A percentile compares a stretch with the other conserved stretches of the same genome.
phyloP scores from a whole-genome alignment of 495 filamentous ascomycete genomes.

The Aspergillus nidulans region DNA sequence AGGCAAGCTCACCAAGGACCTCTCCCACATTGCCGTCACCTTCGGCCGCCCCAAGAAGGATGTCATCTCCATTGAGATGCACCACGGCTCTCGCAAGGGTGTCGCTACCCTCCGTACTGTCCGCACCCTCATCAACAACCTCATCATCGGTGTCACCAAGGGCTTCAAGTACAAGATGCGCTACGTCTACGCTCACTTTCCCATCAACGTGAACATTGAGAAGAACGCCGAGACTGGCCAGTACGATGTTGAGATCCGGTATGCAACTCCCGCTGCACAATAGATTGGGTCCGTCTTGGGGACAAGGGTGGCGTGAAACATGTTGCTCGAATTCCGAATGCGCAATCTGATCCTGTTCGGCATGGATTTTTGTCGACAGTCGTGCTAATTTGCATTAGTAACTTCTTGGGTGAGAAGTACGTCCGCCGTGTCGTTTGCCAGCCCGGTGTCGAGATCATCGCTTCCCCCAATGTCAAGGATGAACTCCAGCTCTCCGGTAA shows the following conservation, averaged over 20 bases:
- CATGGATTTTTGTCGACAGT: not conserved
- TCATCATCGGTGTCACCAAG: slow-evolving; percentile 96
- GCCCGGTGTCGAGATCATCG: slow-evolving; percentile 81
- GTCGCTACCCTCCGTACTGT: slow-evolving; percentile 97
- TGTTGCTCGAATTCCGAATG: not conserved
- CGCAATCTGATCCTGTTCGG: not conserved
- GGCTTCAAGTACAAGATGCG: slow-evolving; percentile 99
- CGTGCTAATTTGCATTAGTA: slow-evolving; percentile 50
- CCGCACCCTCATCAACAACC: slow-evolving; percentile 93
- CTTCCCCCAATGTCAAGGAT: slow-evolving; percentile 91
- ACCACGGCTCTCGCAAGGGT: slow-evolving; percentile 96
- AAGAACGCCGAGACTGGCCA: slow-evolving; percentile 88
- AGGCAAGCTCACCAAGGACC: slow-evolving; percentile 94
- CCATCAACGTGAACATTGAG: slow-evolving; percentile 99
- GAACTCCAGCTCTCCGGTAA: slow-evolving; percentile 91
- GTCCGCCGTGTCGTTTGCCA: slow-evolving; percentile 87
- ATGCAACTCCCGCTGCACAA: slow-evolving; percentile 33
- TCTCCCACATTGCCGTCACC: slow-evolving; percentile 92
- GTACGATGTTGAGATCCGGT: slow-evolving; percentile 95
- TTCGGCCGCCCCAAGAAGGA: slow-evolving; percentile 78
- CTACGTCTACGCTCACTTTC: slow-evolving; percentile 99
- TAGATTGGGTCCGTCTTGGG: not conserved
- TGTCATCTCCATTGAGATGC: slow-evolving; percentile 90
- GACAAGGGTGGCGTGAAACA: not conserved
- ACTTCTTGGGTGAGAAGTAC: slow-evolving; percentile 99